Conservation (phyloP, 2,329 filamentous ascomycete species). For the Colletotrichum sp. region DNA sequence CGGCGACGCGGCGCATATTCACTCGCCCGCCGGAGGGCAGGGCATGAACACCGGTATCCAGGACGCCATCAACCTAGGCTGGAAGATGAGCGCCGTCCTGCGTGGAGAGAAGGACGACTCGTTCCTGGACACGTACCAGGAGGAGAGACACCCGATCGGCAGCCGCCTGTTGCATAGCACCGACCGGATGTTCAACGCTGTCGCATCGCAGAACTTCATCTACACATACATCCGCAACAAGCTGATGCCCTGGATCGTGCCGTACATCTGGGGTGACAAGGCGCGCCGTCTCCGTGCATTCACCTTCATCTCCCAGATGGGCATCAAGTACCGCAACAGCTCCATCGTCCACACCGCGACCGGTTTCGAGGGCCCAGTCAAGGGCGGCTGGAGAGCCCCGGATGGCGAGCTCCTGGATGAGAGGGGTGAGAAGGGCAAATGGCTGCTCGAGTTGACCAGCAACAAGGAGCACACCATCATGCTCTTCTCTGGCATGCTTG, state of each 20-base stretch:
- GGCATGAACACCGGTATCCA: conserved; percentile 42
- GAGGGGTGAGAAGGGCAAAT: conserved; percentile 17
- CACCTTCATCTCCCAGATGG: conserved; percentile 43
- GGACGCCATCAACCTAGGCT: conserved; percentile 37
- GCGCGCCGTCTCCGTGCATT: conserved; percentile 30
- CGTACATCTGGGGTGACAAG: conserved; percentile 32
- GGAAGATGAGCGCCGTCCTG: conserved; percentile 33
- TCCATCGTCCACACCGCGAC: conserved; percentile 36
- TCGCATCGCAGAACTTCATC: conserved; percentile 39
- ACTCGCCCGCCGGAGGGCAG: conserved; percentile 38
- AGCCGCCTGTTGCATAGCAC: conserved; percentile 44
- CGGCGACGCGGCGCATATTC: conserved; percentile 41
- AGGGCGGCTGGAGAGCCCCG: conserved; percentile 52
- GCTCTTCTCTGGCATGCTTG: conserved; percentile 32
- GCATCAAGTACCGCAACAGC: conserved; percentile 46
- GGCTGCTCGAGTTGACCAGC: conserved; percentile 30
- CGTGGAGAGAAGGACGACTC: conserved; percentile 27
- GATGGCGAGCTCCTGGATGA: conserved; percentile 34
- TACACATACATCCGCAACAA: conserved; percentile 41
- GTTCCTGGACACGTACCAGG: conserved; percentile 52
- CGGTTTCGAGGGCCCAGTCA: conserved; percentile 37
- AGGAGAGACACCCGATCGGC: conserved; percentile 53
- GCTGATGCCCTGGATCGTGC: conserved; percentile 41
- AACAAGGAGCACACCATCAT: conserved; percentile 33
- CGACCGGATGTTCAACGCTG: conserved; percentile 43